Evolutionary conservation across 2,329 filamentous ascomycete genomes (phyloP).

Genomic region (Fragosphaeria purpurea): DNA sequence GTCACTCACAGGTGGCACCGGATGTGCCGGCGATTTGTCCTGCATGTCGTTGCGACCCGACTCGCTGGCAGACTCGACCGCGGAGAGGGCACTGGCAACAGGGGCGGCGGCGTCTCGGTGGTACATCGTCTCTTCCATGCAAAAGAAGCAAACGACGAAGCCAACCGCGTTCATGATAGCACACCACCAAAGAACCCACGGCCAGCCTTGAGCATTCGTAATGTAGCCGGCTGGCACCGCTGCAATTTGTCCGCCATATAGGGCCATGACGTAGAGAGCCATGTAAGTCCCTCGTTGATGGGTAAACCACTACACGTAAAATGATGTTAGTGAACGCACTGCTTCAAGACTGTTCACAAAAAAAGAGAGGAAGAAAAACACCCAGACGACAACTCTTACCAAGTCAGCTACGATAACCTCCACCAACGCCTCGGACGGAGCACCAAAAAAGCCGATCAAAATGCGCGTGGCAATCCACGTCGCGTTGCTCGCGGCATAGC

Average conservation of each 20-base stretch:
- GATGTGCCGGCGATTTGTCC: not conserved
- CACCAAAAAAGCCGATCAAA: slow-evolving; percentile 31
- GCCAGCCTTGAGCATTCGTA: slow-evolving; percentile 35
- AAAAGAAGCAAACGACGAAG: slow-evolving; percentile 45
- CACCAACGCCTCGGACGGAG: slow-evolving; percentile 35
- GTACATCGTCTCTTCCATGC: slow-evolving; percentile 51
- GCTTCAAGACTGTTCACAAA: slow-evolving; percentile 16
- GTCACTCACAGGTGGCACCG: not conserved
- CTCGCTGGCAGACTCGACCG: not conserved
- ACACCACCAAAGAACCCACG: slow-evolving; percentile 42
- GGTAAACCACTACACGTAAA: slow-evolving; percentile 10
- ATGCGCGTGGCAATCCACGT: slow-evolving; percentile 36
- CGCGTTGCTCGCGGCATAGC: slow-evolving; percentile 26
- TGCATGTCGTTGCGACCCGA: too few species aligned
- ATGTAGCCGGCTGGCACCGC: slow-evolving; percentile 41
- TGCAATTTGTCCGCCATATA: slow-evolving; percentile 33
- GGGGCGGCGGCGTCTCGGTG: slow-evolving; percentile 18
- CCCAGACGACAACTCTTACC: not conserved
- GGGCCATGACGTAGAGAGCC: slow-evolving; percentile 30
- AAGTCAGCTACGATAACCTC: slow-evolving; percentile 21
- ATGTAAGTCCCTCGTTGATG: slow-evolving; percentile 25
- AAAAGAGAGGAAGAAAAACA: slow-evolving; percentile 36
- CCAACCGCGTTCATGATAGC: slow-evolving; percentile 40
- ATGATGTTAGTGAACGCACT: not conserved
- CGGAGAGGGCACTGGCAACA: not conserved